A percentile compares a stretch with the other conserved stretches of the same genome.
Conservation (phyloP, 2,329 filamentous ascomycete species). For the Penicillium janthinellum region DNA sequence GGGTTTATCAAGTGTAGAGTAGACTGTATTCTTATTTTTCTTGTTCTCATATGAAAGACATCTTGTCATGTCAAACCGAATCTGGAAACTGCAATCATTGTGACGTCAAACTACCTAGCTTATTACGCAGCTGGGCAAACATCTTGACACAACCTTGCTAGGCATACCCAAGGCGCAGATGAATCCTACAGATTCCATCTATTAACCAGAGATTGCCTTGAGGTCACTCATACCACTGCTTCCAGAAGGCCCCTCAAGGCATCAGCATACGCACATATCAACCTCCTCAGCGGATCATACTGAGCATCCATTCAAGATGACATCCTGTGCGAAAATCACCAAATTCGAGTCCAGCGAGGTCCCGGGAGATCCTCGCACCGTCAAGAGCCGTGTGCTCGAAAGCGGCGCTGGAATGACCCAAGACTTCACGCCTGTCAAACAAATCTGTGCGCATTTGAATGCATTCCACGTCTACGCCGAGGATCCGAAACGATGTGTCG, state of each 20-base stretch:
- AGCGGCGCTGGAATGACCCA: conserved; percentile 41
- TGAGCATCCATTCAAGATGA: conserved; percentile 14
- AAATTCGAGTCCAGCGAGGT: conserved; percentile 13
- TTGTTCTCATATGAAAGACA: not conserved
- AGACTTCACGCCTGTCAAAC: conserved; percentile 68
- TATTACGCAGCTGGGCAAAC: not conserved
- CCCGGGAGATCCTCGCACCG: conserved; percentile 36
- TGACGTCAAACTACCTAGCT: conserved; percentile 31
- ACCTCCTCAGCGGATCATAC: not conserved
- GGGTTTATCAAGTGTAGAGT: not conserved
- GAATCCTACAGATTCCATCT: not conserved
- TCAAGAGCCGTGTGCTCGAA: conserved; percentile 43
- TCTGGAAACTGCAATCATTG: conserved; percentile 23
- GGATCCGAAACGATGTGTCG: conserved; percentile 68
- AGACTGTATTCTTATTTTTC: not conserved
- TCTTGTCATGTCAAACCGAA: not conserved
- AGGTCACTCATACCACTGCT: not conserved
- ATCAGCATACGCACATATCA: not conserved
- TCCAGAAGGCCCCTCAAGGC: not conserved
- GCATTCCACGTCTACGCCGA: conserved; percentile 84
- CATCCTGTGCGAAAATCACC: conserved; percentile 5
- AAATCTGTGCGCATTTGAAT: conserved; percentile 79
- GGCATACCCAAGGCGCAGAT: not conserved
- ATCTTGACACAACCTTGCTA: not conserved
- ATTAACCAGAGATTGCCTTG: not conserved